phyloP scores from a whole-genome alignment of 495 filamentous ascomycete genomes.

The Aspergillus steynii region DNA sequence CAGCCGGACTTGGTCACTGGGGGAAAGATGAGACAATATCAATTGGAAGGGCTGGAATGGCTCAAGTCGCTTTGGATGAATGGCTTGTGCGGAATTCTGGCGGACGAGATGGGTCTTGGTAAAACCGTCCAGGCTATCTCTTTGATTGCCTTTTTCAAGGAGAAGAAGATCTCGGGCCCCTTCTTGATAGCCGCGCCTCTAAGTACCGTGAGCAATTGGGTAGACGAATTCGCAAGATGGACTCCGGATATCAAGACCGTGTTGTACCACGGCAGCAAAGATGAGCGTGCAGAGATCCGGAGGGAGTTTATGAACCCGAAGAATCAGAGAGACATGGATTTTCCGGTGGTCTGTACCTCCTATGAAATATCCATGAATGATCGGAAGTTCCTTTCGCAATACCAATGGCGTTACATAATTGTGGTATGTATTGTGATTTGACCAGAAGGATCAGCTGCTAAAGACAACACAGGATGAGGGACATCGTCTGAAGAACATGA shows the following conservation, averaged over 20 bases:
- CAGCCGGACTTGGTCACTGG: conserved; percentile 85
- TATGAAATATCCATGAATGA: conserved; percentile 97
- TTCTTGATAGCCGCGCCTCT: conserved; percentile 89
- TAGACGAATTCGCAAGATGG: conserved; percentile 92
- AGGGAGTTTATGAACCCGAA: conserved; percentile 58
- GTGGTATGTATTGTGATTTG: conserved; percentile 58
- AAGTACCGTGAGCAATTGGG: conserved; percentile 93
- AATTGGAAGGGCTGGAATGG: conserved; percentile 94
- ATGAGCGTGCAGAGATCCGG: conserved; percentile 71
- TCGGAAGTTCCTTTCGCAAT: conserved; percentile 71
- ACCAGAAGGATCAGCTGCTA: conserved; percentile 7
- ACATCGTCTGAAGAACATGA: conserved; percentile 95
- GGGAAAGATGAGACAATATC: conserved; percentile 90
- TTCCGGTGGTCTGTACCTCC: conserved; percentile 88
- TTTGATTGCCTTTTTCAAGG: conserved; percentile 83
- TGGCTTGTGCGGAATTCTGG: conserved; percentile 90
- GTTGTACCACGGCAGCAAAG: conserved; percentile 83
- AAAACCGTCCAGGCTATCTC: conserved; percentile 96
- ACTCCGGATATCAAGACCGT: conserved; percentile 82
- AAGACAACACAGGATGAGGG: conserved; percentile 71
- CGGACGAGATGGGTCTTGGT: conserved; percentile 96
- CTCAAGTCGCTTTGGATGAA: conserved; percentile 84
- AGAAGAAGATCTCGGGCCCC: conserved; percentile 82
- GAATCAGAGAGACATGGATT: conserved; percentile 62
- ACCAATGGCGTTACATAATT: conserved; percentile 95